phyloP scores from a whole-genome alignment of 768 basidiomycete genomes.

The Lentinula boryana region DNA sequence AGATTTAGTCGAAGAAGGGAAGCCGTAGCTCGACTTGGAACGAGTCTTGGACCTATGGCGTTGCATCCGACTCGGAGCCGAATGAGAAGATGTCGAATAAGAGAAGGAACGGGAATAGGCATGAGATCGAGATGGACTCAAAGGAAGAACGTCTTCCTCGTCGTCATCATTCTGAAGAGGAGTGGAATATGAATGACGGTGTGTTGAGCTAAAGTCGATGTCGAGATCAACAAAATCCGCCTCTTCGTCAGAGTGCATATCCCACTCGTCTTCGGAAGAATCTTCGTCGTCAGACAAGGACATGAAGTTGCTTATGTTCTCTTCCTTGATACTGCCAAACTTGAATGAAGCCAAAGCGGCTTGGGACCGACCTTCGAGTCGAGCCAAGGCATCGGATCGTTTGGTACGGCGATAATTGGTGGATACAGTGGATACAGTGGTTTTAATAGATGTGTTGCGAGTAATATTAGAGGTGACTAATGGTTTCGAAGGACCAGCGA shows the following conservation, averaged over 20 bases:
- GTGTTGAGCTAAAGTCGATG: conserved; percentile 3
- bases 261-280: conserved; percentile 2
- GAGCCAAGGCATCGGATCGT: conserved; percentile 4
- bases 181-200: background rate
- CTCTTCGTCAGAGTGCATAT: background rate
- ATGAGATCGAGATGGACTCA: background rate
- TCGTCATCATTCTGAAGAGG: conserved; percentile 1
- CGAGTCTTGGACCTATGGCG: background rate
- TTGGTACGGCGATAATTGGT: conserved; percentile 2
- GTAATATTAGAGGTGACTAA: background rate
- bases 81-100: background rate
- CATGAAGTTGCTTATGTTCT: conserved; percentile 5
- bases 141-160: conserved; percentile 1
- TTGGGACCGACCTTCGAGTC: background rate
- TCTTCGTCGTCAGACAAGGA: conserved; percentile 4
- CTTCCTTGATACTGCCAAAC: background rate
- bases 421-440: background rate
- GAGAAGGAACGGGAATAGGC: background rate
- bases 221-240: conserved; percentile 1
- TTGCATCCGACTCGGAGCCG: background rate
- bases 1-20: background rate
- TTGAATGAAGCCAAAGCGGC: background rate
- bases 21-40: background rate
- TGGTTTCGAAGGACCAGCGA: background rate
- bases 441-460: background rate